These are phyloP conservation scores for Chrysoporthe deuterocubensis DNA, from an alignment of 2,329 filamentous ascomycete genomes.

Conservation along the genomic window DNA sequence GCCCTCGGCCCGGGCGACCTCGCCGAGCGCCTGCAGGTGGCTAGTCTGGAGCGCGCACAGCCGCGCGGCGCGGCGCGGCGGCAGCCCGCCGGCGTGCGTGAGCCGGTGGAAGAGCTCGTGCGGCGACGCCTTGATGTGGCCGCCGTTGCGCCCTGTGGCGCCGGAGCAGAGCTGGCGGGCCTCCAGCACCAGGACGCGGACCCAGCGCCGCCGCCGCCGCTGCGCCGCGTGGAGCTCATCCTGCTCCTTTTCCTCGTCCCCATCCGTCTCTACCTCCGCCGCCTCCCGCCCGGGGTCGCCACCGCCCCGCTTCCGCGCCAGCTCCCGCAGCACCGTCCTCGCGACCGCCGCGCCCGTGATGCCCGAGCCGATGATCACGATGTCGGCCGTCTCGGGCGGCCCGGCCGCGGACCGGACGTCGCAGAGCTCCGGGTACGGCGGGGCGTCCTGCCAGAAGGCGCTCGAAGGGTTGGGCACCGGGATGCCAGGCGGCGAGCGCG, in stretches of 20 bases:
- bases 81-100: constrained; percentile 34
- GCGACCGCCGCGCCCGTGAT: constrained; percentile 53
- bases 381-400: constrained; percentile 19
- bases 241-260: constrained; percentile 51
- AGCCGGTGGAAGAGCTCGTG: constrained; percentile 46
- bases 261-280: constrained; percentile 50
- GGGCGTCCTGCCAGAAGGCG: constrained; percentile 52
- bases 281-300: constrained; percentile 44
- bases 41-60: constrained; percentile 49
- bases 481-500: constrained; percentile 40
- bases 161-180: constrained; percentile 54
- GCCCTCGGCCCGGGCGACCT: constrained; percentile 43
- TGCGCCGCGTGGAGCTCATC: constrained; percentile 41
- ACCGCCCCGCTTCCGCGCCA: constrained; percentile 15
- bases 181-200: constrained; percentile 52
- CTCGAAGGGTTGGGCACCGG: constrained; percentile 47
- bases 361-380: constrained; percentile 47
- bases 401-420: constrained; percentile 36
- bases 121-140: constrained; percentile 52
- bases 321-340: constrained; percentile 31
- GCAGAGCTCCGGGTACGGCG: constrained; percentile 48
- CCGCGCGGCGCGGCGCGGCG: constrained; percentile 42
- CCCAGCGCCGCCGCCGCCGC: constrained; percentile 48
- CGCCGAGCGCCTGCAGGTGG: constrained; percentile 45
- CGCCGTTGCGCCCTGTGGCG: constrained; percentile 59